These are phyloP conservation scores for Euphorbia peplus DNA, from an alignment of 345 rosid species.

Conservation along the genomic window DNA sequence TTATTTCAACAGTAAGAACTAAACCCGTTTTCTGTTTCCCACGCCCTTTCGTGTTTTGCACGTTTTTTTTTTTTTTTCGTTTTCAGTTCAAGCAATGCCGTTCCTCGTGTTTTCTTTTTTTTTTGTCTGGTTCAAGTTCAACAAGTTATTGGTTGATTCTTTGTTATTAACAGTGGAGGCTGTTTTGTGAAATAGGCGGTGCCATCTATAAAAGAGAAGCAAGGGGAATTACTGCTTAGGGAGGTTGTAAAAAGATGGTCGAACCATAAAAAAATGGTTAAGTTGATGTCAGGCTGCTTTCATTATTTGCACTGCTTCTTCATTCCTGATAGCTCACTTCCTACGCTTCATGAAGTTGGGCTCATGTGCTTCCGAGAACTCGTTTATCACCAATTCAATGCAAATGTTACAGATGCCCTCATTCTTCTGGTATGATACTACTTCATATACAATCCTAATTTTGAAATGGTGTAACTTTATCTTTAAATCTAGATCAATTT, in stretches of 20 bases:
- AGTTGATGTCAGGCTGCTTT: constrained; percentile 86
- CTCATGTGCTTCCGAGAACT: constrained; percentile 75
- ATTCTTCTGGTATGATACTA: constrained; percentile 54
- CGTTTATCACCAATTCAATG: constrained; percentile 52
- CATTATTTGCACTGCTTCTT: constrained; percentile 84
- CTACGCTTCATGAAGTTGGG: constrained; percentile 75
- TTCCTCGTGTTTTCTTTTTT: too few relatives aligned
- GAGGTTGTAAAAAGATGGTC: constrained; percentile 82
- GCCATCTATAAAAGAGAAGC: constrained; percentile 69
- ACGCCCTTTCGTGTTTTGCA: too few relatives aligned
- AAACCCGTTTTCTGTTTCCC: too few relatives aligned
- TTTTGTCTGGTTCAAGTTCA: neutral
- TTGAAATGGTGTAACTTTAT: too few relatives aligned
- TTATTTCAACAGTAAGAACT: constrained; percentile 56
- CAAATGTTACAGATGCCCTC: constrained; percentile 63
- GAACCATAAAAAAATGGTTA: constrained; percentile 83
- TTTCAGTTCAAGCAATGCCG: too few relatives aligned
- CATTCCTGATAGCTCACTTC: constrained; percentile 70
- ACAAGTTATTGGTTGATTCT: neutral
- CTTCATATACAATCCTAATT: too few relatives aligned
- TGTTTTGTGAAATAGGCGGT: constrained; percentile 43
- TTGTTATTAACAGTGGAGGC: neutral
- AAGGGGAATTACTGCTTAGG: constrained; percentile 76
- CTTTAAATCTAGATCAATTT: too few relatives aligned
- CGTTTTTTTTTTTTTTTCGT: too few relatives aligned